A percentile compares a stretch with the other conserved stretches of the same genome.
phyloP scores from a whole-genome alignment of 176 grass and related monocot genomes.

The Miscanthus lutarioriparius region DNA sequence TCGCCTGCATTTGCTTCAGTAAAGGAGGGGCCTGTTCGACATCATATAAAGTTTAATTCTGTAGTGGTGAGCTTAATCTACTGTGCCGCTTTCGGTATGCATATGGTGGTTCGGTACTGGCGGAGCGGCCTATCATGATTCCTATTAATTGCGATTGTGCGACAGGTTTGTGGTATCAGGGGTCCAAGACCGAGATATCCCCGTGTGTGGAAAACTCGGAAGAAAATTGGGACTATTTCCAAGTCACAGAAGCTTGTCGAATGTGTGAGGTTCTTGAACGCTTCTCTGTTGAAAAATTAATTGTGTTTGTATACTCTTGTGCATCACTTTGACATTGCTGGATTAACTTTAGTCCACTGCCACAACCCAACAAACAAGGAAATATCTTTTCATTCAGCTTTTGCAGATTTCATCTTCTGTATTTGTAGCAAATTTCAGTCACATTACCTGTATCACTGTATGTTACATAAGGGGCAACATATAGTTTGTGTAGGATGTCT shows the following conservation, averaged over 20 bases:
- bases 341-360: too few relatives aligned
- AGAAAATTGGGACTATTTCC: constrained; percentile 54
- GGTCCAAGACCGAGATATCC: constrained; percentile 85
- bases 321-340: too few relatives aligned
- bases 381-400: too few relatives aligned
- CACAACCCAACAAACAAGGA: too few relatives aligned
- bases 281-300: too few relatives aligned
- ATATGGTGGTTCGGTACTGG: background rate
- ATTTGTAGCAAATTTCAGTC: background rate
- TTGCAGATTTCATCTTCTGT: too few relatives aligned
- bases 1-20: constrained; percentile 15
- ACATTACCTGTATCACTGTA: background rate
- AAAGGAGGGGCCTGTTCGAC: background rate
- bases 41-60: constrained; percentile 39
- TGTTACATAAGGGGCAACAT: background rate
- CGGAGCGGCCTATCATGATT: background rate
- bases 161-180: constrained; percentile 76
- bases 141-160: background rate
- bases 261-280: too few relatives aligned
- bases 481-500: background rate
- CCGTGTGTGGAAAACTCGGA: constrained; percentile 80
- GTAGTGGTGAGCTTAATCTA: constrained; percentile 44
- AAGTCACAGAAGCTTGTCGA: too few relatives aligned
- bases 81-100: background rate
- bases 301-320: too few relatives aligned